phyloP scores from a whole-genome alignment of 139 green algal species.

The Chlamydomonas urium region DNA sequence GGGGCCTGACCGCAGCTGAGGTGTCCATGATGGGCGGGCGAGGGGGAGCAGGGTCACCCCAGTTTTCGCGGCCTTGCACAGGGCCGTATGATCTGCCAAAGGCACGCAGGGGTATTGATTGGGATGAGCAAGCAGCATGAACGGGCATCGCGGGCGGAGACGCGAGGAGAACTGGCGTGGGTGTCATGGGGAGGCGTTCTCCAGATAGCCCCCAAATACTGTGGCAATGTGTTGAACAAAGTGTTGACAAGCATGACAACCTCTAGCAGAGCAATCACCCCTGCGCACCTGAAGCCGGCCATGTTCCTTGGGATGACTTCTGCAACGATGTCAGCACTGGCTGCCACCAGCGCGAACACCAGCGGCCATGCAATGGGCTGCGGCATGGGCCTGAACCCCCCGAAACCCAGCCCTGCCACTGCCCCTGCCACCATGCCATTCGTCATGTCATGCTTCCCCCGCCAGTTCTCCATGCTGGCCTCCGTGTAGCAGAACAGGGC shows the following conservation, averaged over 20 bases:
- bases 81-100: constrained; percentile 31
- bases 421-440: constrained; percentile 31
- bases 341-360: constrained; percentile 16
- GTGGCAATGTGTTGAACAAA: neutral
- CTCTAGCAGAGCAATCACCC: neutral
- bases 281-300: constrained; percentile 29
- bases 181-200: too few relatives aligned
- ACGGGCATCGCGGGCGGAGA: too few relatives aligned
- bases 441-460: constrained; percentile 32
- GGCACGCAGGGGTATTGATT: neutral
- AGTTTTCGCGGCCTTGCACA: constrained; percentile 32
- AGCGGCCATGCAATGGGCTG: constrained; percentile 44
- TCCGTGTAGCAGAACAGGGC: constrained; percentile 35
- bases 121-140: neutral
- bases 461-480: constrained; percentile 24
- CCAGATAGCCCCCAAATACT: too few relatives aligned
- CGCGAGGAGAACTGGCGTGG: too few relatives aligned
- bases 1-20: constrained; percentile 16
- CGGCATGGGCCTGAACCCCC: constrained; percentile 21
- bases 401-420: constrained; percentile 28
- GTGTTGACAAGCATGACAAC: neutral
- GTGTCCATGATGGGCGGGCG: constrained; percentile 40
- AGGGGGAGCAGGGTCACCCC: constrained; percentile 32
- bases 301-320: constrained; percentile 32
- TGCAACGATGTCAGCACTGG: constrained; percentile 23